Evolutionary conservation across 2,329 filamentous ascomycete genomes (phyloP), one percentile per base, ranked within the genome.

Genomic region (Clarireedia paspali): DNA sequence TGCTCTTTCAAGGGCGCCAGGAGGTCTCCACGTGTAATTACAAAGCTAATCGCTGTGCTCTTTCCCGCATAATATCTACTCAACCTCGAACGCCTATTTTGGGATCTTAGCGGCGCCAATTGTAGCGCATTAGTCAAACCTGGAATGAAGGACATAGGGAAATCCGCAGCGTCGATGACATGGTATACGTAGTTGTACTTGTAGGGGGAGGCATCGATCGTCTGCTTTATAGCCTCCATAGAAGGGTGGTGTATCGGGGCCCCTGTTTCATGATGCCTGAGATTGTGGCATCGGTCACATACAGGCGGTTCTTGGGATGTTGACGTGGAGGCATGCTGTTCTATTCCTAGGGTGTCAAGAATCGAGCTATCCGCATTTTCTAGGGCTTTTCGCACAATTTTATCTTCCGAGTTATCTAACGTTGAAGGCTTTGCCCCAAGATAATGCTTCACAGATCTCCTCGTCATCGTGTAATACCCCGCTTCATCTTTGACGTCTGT

Each of bases 131-230:
- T 75, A 58, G 87, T 81, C 9, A 99, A 80, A 46, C 84, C 82
- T 0, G 90, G 89, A 4, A 97, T 77, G 14, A 99, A 73, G 1
- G 94, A 96, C 81, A 99, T 88, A 20, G 94, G 94, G 62, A 99
- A 97, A 71, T 99, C 94, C 58, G 91, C 94, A 2, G 94, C 92
- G 67, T 99, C 94, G 23, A 99, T 75, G 26, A 99, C 79, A 71
- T 99, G 94, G 69, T 97, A 99, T 59, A 99, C 85, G 71, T 96
- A 89, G 66, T 99, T 97, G 68, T 88, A 82, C 68, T 88, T 88
- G 72, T 95, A 85, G 0, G 91, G 91, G 1, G 92, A 95, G 70
- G 95, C 89, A 53, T 85, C 80, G 52, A 99, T 87, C 15, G 91
- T 95, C 60, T 90, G 85, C 62, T 85, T 83, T 52, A 99, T 84